Evolutionary conservation across 2,329 filamentous ascomycete genomes (phyloP).

Genomic region (Pseudovirgaria hyperparasitica): DNA sequence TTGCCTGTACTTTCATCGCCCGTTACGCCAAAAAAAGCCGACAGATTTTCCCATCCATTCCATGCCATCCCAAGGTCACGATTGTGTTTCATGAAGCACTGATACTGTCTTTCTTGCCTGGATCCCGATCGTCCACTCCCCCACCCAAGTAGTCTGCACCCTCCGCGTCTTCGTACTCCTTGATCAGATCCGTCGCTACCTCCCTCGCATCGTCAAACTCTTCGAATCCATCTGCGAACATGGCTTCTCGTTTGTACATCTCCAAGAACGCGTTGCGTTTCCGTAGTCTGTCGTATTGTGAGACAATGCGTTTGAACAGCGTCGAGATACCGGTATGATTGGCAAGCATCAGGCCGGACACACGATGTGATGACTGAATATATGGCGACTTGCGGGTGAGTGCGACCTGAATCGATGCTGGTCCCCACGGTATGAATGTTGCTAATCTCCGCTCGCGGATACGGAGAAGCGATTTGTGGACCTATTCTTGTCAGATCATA

Average conservation of each 20-base stretch:
- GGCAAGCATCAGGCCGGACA: constrained; percentile 92
- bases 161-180: constrained; percentile 93
- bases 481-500: constrained; percentile 22
- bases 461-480: constrained; percentile 93
- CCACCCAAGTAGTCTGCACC: constrained; percentile 79
- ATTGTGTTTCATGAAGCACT: too few species aligned
- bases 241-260: constrained; percentile 87
- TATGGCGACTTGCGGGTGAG: constrained; percentile 95
- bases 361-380: constrained; percentile 82
- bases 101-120: too few species aligned
- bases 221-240: constrained; percentile 79
- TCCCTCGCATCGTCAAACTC: constrained; percentile 93
- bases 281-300: constrained; percentile 84
- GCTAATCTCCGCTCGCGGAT: constrained; percentile 90
- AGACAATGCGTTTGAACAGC: constrained; percentile 86
- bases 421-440: constrained; percentile 97
- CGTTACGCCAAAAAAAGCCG: too few species aligned
- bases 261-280: constrained; percentile 97
- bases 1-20: too few species aligned
- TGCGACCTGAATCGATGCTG: constrained; percentile 93
- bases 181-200: constrained; percentile 81
- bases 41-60: too few species aligned
- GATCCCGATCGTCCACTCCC: too few species aligned
- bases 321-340: constrained; percentile 97
- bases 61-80: too few species aligned